These are phyloP conservation scores for Balakata baccata DNA, from an alignment of 345 rosid species.

Conservation along the genomic window DNA sequence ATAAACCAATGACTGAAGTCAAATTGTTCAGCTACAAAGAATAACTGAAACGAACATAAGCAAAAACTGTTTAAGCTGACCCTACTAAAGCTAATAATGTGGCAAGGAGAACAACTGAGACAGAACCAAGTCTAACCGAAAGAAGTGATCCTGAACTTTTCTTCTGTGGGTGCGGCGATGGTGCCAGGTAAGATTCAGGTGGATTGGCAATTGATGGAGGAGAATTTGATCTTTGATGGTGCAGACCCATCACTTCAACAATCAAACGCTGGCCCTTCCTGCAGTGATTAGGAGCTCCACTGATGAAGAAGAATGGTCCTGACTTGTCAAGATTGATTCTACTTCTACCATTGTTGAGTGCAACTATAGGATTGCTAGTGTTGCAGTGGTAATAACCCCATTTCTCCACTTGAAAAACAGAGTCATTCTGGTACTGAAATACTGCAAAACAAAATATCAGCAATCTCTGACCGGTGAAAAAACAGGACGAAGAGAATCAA, in stretches of 20 bases:
- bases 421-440: slow-evolving; percentile 68
- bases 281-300: slow-evolving; percentile 59
- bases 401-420: slow-evolving; percentile 71
- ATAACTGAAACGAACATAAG: background rate
- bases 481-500: background rate
- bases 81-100: slow-evolving; percentile 17
- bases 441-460: slow-evolving; percentile 28
- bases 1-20: background rate
- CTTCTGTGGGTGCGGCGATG: slow-evolving; percentile 24
- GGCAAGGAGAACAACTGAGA: slow-evolving; percentile 18
- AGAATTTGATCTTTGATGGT: slow-evolving; percentile 25
- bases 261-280: slow-evolving; percentile 61
- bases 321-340: slow-evolving; percentile 51
- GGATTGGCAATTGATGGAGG: slow-evolving; percentile 33
- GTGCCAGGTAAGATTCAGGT: slow-evolving; percentile 28
- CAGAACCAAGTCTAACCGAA: slow-evolving; percentile 10
- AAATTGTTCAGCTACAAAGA: background rate
- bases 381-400: slow-evolving; percentile 74
- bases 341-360: slow-evolving; percentile 62
- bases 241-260: slow-evolving; percentile 62
- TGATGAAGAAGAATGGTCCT: slow-evolving; percentile 79
- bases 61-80: background rate
- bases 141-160: slow-evolving; percentile 30
- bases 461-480: background rate
- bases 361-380: slow-evolving; percentile 35